Evolutionary conservation across 176 grass and related monocot genomes (phyloP).

Genomic region (Miscanthus lutarioriparius): DNA sequence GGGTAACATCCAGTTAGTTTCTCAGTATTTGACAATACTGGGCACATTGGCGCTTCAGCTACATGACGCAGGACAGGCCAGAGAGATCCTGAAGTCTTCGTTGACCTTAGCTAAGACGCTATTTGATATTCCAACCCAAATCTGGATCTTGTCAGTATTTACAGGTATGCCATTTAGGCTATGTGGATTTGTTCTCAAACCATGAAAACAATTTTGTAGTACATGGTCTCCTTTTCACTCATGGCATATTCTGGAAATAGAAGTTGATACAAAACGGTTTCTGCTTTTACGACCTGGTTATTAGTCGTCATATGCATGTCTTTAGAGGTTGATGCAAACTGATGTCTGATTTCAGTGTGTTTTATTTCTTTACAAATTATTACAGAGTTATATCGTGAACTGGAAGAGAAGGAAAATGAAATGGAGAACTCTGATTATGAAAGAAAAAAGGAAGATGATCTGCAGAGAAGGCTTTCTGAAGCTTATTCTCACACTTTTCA

Average conservation of each 20-base stretch:
- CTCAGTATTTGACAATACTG: constrained; percentile 93
- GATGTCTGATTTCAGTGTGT: constrained; percentile 40
- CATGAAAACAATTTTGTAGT: neutral
- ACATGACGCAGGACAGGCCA: constrained; percentile 82
- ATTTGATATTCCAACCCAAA: constrained; percentile 97
- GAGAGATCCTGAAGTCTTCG: constrained; percentile 94
- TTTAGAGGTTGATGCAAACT: constrained; percentile 30
- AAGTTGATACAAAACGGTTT: constrained; percentile 24
- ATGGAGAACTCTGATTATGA: constrained; percentile 88
- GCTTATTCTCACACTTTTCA: constrained; percentile 65
- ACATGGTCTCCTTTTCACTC: neutral
- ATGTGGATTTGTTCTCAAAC: neutral
- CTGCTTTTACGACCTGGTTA: constrained; percentile 7
- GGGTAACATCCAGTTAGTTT: constrained; percentile 98
- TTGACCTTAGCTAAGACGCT: constrained; percentile 92
- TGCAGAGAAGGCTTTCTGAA: constrained; percentile 76
- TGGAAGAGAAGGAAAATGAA: constrained; percentile 86
- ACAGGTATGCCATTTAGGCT: constrained; percentile 55
- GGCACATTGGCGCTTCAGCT: constrained; percentile 93
- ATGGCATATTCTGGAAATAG: neutral
- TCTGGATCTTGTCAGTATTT: constrained; percentile 95
- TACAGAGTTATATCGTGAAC: constrained; percentile 82
- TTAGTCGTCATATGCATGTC: neutral
- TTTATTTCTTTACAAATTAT: constrained; percentile 1
- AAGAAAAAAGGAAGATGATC: constrained; percentile 90